Evolutionary conservation across 139 green algal species (phyloP), one percentile per base, ranked within the genome.

Genomic region (Raphidocelis subcapitata): DNA sequence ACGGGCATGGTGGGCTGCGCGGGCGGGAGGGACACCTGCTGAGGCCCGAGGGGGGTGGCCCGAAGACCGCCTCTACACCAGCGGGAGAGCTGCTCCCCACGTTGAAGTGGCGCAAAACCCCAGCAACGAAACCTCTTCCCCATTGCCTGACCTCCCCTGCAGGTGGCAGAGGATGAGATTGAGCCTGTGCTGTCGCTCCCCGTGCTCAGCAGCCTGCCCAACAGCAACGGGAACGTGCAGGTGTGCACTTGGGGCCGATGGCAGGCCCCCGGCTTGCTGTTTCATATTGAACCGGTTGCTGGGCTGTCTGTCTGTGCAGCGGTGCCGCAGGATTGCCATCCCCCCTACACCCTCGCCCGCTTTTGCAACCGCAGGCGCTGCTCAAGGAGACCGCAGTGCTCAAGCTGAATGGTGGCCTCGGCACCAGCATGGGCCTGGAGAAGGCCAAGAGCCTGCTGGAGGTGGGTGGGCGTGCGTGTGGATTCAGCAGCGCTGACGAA

Each of bases 331-430:
- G n/a, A n/a, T n/a, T n/a, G n/a, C n/a, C n/a, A n/a, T n/a, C n/a
- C n/a, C n/a, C n/a, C n/a, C n/a, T n/a, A n/a, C n/a, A n/a, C n/a
- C n/a, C n/a, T n/a, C n/a, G n/a, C n/a, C n/a, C n/a, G n/a, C n/a
- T n/a, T n/a, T n/a, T n/a, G n/a, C n/a, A n/a, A n/a, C n/a, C n/a
- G n/a, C 59, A 69, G 76, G 32, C 52, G 2, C 71, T 97, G 61
- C 81, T 97, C 64, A 72, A 74, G 20, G 64, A 89, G 56, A 96
- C 91, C 8, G 93, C 91, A 0, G 92, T 97, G 66, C 82, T 97
- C 23, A 97, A 97, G 88, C 87, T 97, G 0, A 97, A 97, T 31
- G 93, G 93, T 32, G 93, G 93, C 0, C 79, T 97, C 64, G 93
- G 93, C 62, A 97, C 93, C 21, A 89, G 74, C 70, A 97, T 97